These are phyloP conservation scores for Hura crepitans DNA, from an alignment of 441 rosid species.

Conservation along the genomic window DNA sequence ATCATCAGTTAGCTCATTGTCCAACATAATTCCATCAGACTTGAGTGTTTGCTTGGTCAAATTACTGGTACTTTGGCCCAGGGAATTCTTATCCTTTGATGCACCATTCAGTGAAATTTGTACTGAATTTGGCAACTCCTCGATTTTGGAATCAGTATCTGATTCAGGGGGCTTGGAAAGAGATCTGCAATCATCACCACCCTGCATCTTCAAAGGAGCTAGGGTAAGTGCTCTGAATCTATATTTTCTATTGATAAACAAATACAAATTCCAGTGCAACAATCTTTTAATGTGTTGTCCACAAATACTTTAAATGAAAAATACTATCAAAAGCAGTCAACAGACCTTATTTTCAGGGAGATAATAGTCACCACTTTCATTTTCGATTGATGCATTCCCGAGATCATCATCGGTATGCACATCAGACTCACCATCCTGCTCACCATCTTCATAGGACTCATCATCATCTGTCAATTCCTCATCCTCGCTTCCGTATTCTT, in stretches of 20 bases:
- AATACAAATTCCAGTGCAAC: background rate
- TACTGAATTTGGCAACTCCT: constrained; percentile 34
- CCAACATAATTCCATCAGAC: constrained; percentile 28
- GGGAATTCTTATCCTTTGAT: constrained; percentile 29
- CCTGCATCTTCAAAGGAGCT: constrained; percentile 44
- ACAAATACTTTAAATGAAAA: background rate
- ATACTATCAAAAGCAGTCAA: constrained; percentile 19
- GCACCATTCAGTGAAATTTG: constrained; percentile 29
- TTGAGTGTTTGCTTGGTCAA: constrained; percentile 25
- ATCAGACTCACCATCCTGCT: constrained; percentile 46
- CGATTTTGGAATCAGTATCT: constrained; percentile 24
- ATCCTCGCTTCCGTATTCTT: constrained; percentile 73
- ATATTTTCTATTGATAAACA: background rate
- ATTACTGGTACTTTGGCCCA: constrained; percentile 29
- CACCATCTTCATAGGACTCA: constrained; percentile 69
- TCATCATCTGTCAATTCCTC: constrained; percentile 87
- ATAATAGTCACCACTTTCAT: constrained; percentile 40
- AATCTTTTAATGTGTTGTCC: constrained; percentile 10
- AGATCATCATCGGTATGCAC: constrained; percentile 50
- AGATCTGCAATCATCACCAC: constrained; percentile 31
- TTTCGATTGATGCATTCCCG: constrained; percentile 46
- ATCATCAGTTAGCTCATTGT: constrained; percentile 26
- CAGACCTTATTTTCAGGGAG: constrained; percentile 44
- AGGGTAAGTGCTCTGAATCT: constrained; percentile 12
- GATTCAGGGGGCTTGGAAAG: constrained; percentile 39